Evolutionary conservation across 2,329 filamentous ascomycete genomes (phyloP).

Genomic region (Trichoderma arundinaceum): DNA sequence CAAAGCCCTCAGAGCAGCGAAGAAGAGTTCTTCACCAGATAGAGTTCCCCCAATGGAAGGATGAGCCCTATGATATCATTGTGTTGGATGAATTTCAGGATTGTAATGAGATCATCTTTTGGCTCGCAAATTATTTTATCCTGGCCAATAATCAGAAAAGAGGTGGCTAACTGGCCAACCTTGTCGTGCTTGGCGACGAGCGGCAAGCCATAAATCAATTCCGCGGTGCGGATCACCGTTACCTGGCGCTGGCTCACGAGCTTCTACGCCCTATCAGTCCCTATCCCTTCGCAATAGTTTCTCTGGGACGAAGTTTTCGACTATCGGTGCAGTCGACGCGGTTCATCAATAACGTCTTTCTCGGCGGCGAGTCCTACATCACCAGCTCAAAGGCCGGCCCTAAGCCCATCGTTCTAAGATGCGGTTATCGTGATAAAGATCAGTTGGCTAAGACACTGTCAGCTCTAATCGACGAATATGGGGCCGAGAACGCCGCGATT

Average conservation of each 20-base stretch:
- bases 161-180: slow-evolving; percentile 32
- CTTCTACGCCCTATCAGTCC: neutral
- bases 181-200: slow-evolving; percentile 43
- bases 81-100: slow-evolving; percentile 45
- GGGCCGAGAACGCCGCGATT: slow-evolving; percentile 18
- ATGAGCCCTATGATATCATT: slow-evolving; percentile 41
- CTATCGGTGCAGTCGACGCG: slow-evolving; percentile 36
- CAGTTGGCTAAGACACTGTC: slow-evolving; percentile 30
- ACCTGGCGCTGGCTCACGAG: slow-evolving; percentile 37
- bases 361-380: slow-evolving; percentile 40
- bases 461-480: slow-evolving; percentile 15
- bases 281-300: neutral
- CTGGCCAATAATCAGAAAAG: slow-evolving; percentile 34
- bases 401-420: slow-evolving; percentile 39
- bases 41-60: slow-evolving; percentile 36
- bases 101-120: slow-evolving; percentile 40
- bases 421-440: slow-evolving; percentile 7
- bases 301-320: slow-evolving; percentile 37
- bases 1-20: neutral
- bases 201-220: slow-evolving; percentile 42
- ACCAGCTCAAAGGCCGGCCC: slow-evolving; percentile 40
- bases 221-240: slow-evolving; percentile 40
- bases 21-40: neutral
- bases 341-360: slow-evolving; percentile 41
- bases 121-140: slow-evolving; percentile 39